Evolutionary conservation across 495 filamentous ascomycete species (phyloP).

Genomic region (Xylaria telfairii): DNA sequence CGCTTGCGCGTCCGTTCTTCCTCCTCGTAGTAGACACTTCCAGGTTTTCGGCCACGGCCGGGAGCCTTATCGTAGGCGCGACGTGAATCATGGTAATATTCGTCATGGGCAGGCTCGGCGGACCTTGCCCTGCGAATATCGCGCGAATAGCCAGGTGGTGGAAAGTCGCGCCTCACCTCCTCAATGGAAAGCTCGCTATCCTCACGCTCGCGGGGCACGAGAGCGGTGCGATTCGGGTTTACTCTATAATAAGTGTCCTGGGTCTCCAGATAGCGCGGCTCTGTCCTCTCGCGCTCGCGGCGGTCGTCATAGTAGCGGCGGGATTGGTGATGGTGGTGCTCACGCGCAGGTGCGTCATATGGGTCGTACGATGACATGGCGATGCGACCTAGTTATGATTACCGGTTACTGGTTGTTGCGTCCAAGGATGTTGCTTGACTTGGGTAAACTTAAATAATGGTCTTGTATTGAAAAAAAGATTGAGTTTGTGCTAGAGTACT

Average conservation of each 20-base stretch:
- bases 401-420: background rate
- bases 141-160: conserved; percentile 61
- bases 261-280: conserved; percentile 55
- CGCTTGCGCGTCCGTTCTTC: conserved; percentile 52
- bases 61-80: conserved; percentile 44
- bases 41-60: conserved; percentile 46
- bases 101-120: conserved; percentile 53
- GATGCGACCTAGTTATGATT: background rate
- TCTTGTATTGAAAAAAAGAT: background rate
- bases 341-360: conserved; percentile 50
- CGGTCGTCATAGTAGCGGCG: conserved; percentile 56
- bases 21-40: conserved; percentile 50
- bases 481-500: conserved; percentile 18
- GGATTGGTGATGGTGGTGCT: conserved; percentile 42
- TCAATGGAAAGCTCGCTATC: conserved; percentile 69
- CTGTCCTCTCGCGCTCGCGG: conserved; percentile 48
- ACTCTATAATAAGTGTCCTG: conserved; percentile 56
- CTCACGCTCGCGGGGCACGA: conserved; percentile 61
- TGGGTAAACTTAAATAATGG: background rate
- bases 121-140: conserved; percentile 60
- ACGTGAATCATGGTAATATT: conserved; percentile 49
- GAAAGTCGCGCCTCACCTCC: conserved; percentile 71
- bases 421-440: background rate
- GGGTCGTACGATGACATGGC: conserved; percentile 56
- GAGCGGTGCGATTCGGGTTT: conserved; percentile 47